phyloP scores from a whole-genome alignment of 2,329 filamentous ascomycete species.

The Sporothrix inflata region DNA sequence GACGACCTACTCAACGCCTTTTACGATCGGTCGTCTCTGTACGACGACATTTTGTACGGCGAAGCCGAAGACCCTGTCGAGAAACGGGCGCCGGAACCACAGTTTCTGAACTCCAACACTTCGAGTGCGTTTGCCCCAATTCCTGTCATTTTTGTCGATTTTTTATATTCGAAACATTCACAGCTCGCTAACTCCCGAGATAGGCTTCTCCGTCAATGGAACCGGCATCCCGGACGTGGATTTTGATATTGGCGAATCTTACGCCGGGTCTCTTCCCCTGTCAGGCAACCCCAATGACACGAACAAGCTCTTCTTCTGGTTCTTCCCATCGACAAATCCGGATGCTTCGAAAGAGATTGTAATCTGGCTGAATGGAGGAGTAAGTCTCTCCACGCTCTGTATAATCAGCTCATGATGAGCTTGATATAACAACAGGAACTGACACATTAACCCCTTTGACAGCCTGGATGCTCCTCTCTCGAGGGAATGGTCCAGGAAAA shows the following conservation, averaged over 20 bases:
- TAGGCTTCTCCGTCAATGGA: slow-evolving; percentile 67
- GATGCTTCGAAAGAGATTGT: slow-evolving; percentile 60
- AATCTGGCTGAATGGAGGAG: slow-evolving; percentile 64
- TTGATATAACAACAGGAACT: neutral
- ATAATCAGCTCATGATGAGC: neutral
- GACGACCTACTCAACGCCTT: slow-evolving; percentile 3
- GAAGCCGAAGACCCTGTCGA: neutral
- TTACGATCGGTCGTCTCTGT: neutral
- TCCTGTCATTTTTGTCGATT: neutral
- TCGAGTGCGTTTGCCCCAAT: slow-evolving; percentile 28
- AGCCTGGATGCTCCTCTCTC: slow-evolving; percentile 64
- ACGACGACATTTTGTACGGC: neutral
- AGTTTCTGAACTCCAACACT: slow-evolving; percentile 34
- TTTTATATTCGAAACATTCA: neutral
- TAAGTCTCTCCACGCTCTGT: slow-evolving; percentile 36
- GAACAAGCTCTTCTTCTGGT: slow-evolving; percentile 66
- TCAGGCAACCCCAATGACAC: slow-evolving; percentile 49
- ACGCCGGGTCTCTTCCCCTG: slow-evolving; percentile 65
- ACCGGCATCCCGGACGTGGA: slow-evolving; percentile 66
- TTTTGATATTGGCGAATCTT: slow-evolving; percentile 70
- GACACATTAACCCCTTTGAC: neutral
- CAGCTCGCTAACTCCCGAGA: neutral
- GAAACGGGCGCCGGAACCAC: neutral
- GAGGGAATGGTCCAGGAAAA: slow-evolving; percentile 76
- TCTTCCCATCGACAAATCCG: slow-evolving; percentile 61